Conservation (phyloP, 768 basidiomycete species). For the Phlebiopsis flavidoalba region DNA sequence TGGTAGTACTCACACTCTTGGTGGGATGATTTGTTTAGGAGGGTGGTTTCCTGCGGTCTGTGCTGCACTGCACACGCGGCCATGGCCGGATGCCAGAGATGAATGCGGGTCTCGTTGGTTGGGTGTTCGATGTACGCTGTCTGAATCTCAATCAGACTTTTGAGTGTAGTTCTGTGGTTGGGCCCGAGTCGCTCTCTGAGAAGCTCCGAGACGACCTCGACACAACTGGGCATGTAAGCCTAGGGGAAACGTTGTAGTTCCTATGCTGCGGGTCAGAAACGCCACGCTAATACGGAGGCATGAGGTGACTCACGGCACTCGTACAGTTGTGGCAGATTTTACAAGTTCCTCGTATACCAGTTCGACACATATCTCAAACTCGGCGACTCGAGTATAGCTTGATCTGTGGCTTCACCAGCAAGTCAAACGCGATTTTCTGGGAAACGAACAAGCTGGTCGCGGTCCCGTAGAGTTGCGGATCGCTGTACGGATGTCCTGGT, state of each 20-base stretch:
- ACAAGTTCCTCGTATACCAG: constrained; percentile 98
- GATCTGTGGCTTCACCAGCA: constrained; percentile 97
- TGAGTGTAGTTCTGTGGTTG: constrained; percentile 95
- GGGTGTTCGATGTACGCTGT: constrained; percentile 99
- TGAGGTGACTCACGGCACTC: constrained; percentile 52
- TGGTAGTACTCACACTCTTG: constrained; percentile 52
- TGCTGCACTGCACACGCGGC: constrained; percentile 56
- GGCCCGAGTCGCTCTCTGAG: constrained; percentile 93
- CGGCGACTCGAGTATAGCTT: constrained; percentile 91
- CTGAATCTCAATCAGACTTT: constrained; percentile 93
- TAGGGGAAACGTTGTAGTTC: constrained; percentile 95
- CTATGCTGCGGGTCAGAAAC: constrained; percentile 33
- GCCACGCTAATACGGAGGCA: background rate
- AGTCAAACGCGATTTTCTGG: constrained; percentile 88
- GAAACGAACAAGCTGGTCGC: constrained; percentile 92
- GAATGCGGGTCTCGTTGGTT: constrained; percentile 99
- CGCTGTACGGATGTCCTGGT: constrained; percentile 94
- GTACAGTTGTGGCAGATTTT: constrained; percentile 99
- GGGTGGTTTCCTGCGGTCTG: constrained; percentile 38
- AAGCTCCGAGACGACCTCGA: constrained; percentile 96
- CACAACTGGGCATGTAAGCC: constrained; percentile 86
- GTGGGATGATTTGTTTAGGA: constrained; percentile 39
- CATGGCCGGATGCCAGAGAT: constrained; percentile 70
- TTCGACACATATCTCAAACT: constrained; percentile 94
- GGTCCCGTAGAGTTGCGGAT: constrained; percentile 98